A percentile compares a stretch with the other conserved stretches of the same genome.
phyloP scores from a whole-genome alignment of 2,329 filamentous ascomycete genomes.

The Thermothelomyces thermophilus region DNA sequence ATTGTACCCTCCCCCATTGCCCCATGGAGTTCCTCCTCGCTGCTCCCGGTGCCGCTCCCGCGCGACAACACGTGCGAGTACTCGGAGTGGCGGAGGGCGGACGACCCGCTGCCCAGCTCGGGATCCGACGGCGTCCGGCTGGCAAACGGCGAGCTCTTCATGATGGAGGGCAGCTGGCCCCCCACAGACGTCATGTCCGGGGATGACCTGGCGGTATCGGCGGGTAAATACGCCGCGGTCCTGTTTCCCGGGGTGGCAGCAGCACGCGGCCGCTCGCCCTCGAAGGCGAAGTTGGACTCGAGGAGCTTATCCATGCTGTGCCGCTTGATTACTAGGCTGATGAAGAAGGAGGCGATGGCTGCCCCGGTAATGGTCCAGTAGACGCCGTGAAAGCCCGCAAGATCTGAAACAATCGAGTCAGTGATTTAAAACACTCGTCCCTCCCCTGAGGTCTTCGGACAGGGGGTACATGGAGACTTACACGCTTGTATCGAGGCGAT shows the following conservation, averaged over 20 bases:
- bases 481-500: conserved; percentile 23
- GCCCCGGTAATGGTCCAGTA: conserved; percentile 25
- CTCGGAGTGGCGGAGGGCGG: neutral
- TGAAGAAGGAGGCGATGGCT: conserved; percentile 17
- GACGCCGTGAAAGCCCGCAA: conserved; percentile 25
- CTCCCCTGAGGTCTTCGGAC: too few species aligned
- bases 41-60: neutral
- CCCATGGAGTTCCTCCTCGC: neutral
- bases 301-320: conserved; percentile 27
- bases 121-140: neutral
- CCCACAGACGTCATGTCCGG: neutral
- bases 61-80: neutral
- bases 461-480: neutral
- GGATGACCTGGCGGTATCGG: neutral
- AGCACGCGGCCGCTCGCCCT: conserved; percentile 8
- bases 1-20: neutral
- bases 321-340: conserved; percentile 20
- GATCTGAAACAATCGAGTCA: conserved; percentile 12
- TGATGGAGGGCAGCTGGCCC: neutral
- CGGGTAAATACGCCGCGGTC: too few species aligned
- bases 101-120: conserved; percentile 9
- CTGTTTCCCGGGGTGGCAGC: neutral
- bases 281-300: conserved; percentile 22
- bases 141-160: neutral
- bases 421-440: too few species aligned